Conservation (phyloP, 306 rosid genomes). For the Glycine soja region DNA sequence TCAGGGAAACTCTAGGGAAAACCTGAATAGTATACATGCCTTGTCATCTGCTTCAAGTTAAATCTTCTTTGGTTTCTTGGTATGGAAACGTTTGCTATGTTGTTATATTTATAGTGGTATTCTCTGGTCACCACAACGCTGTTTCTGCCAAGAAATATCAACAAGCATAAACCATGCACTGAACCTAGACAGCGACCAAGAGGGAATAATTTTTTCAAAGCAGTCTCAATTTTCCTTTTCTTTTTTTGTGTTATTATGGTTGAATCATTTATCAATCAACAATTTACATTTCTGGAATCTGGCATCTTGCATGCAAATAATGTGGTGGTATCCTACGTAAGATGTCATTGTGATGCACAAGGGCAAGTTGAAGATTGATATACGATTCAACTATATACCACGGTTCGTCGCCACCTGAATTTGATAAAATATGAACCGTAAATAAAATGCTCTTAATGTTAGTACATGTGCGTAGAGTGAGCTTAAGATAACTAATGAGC, state of each 20-base stretch:
- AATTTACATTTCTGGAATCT: neutral
- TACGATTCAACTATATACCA: too few relatives aligned
- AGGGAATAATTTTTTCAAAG: neutral
- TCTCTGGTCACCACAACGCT: neutral
- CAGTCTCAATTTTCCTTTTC: conserved; percentile 1
- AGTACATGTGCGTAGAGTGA: neutral
- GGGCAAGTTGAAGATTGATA: neutral
- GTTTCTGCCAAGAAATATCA: conserved; percentile 8
- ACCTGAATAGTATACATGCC: neutral
- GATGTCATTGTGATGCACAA: neutral
- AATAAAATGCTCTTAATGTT: neutral
- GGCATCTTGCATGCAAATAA: neutral
- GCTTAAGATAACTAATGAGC: conserved; percentile 2
- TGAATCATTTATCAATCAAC: neutral
- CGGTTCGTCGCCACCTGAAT: neutral
- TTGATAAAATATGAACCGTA: conserved; percentile 1
- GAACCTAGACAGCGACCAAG: conserved; percentile 29
- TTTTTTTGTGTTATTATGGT: neutral
- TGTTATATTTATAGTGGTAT: conserved; percentile 39
- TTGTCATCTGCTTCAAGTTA: neutral
- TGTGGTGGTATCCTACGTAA: conserved; percentile 22
- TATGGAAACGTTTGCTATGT: neutral
- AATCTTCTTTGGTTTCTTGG: conserved; percentile 30
- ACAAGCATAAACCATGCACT: neutral
- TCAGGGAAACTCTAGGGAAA: conserved; percentile 50